Evolutionary conservation across 1,284 basidiomycete species (phyloP).

Genomic region (Leucoagaricus sp.): DNA sequence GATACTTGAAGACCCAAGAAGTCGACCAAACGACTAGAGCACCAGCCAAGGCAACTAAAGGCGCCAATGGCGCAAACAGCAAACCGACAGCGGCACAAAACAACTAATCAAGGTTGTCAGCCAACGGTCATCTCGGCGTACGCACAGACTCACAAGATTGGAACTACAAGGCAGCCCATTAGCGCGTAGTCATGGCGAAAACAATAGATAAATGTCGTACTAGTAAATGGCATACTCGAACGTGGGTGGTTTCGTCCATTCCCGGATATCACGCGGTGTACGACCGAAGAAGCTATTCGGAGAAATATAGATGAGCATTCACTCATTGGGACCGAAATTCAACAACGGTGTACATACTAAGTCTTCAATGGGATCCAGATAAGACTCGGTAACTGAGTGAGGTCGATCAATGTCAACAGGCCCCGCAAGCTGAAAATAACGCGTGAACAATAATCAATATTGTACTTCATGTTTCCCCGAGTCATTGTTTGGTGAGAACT

Average conservation of each 20-base stretch:
- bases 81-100: constrained; percentile 88
- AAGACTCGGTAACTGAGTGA: constrained; percentile 93
- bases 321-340: not conserved
- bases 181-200: constrained; percentile 13
- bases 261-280: constrained; percentile 93
- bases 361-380: constrained; percentile 86
- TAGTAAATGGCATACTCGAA: constrained; percentile 93
- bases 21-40: constrained; percentile 83
- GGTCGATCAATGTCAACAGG: constrained; percentile 91
- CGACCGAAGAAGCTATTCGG: constrained; percentile 76
- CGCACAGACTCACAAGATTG: constrained; percentile 50
- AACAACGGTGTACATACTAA: constrained; percentile 30
- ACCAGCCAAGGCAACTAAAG: constrained; percentile 79
- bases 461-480: too few species aligned
- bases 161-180: constrained; percentile 42
- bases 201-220: constrained; percentile 43
- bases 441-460: constrained; percentile 16
- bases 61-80: constrained; percentile 91
- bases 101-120: constrained; percentile 47
- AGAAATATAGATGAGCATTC: not conserved
- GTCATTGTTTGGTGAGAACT: constrained; percentile 21
- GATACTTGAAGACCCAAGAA: constrained; percentile 86
- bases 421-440: constrained; percentile 70
- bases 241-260: constrained; percentile 93
- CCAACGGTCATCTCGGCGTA: not conserved